phyloP scores from a whole-genome alignment of 2,329 filamentous ascomycete genomes.

The Cordyceps cicadae region DNA sequence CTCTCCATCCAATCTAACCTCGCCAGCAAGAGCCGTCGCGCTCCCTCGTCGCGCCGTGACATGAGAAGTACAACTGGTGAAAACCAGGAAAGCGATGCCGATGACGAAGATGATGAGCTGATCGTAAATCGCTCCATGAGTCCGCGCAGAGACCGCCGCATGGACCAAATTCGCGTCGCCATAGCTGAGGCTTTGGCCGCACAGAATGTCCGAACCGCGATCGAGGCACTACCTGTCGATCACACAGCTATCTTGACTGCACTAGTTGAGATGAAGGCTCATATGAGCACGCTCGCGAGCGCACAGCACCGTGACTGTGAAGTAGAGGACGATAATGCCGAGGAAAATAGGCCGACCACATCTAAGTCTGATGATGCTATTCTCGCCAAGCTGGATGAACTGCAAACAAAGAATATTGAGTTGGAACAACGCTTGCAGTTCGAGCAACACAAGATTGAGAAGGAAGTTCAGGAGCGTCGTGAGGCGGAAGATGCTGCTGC shows the following conservation, averaged over 20 bases:
- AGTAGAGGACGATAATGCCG: conserved; percentile 56
- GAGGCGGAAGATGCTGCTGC: conserved; percentile 45
- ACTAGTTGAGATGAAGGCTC: conserved; percentile 53
- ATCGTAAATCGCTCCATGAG: conserved; percentile 61
- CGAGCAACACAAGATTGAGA: conserved; percentile 40
- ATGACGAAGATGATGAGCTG: conserved; percentile 81
- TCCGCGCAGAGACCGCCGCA: conserved; percentile 65
- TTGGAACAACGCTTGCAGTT: conserved; percentile 48
- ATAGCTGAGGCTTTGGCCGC: conserved; percentile 64
- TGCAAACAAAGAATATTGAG: conserved; percentile 51
- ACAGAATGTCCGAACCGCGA: conserved; percentile 27
- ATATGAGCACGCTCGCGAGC: conserved; percentile 23
- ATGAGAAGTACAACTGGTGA: conserved; percentile 64
- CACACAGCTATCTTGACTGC: conserved; percentile 53
- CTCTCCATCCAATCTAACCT: conserved; percentile 66
- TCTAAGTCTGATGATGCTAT: conserved; percentile 44
- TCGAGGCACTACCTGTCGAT: conserved; percentile 20
- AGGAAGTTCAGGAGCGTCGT: conserved; percentile 40
- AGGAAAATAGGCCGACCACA: conserved; percentile 28
- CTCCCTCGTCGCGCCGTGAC: conserved; percentile 48
- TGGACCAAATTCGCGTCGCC: conserved; percentile 71
- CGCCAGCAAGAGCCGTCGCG: conserved; percentile 45
- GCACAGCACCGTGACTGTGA: background rate
- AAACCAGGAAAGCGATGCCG: conserved; percentile 74
- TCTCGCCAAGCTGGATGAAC: conserved; percentile 45